A percentile compares a stretch with the other conserved stretches of the same genome.
Conservation (phyloP, 2,329 filamentous ascomycete species). For the Xylariales sp. region DNA sequence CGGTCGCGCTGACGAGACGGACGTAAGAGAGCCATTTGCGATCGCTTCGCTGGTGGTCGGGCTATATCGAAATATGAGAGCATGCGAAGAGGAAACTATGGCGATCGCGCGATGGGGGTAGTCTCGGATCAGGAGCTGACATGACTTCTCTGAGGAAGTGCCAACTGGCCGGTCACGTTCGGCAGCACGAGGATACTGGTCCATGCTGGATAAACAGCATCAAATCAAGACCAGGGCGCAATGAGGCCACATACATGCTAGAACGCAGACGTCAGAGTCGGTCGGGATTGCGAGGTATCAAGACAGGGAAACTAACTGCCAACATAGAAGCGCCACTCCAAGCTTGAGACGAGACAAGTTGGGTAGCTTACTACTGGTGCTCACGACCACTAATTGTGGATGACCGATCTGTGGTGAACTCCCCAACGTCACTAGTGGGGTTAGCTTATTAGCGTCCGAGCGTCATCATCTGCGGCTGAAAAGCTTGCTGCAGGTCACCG, state of each 20-base stretch:
- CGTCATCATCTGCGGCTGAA: not conserved
- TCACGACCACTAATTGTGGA: no score
- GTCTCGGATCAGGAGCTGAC: slow-evolving; percentile 81
- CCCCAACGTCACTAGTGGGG: slow-evolving; percentile 7
- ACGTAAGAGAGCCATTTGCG: slow-evolving; percentile 54
- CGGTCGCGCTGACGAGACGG: slow-evolving; percentile 41
- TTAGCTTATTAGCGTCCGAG: not conserved
- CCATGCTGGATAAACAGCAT: slow-evolving; percentile 8
- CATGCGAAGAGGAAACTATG: slow-evolving; percentile 73
- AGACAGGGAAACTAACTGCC: no score
- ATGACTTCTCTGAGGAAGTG: slow-evolving; percentile 49
- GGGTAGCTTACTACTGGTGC: no score
- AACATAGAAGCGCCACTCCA: no score
- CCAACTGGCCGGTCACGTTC: slow-evolving; percentile 8
- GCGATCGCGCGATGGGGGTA: slow-evolving; percentile 84
- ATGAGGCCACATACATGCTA: not conserved
- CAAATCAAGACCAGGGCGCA: not conserved
- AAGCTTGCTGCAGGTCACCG: no score
- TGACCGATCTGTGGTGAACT: no score
- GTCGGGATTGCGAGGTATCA: no score
- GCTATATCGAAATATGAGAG: slow-evolving; percentile 80
- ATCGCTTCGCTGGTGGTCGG: slow-evolving; percentile 56
- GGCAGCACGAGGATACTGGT: slow-evolving; percentile 10
- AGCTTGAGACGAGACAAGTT: no score
- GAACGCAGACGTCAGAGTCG: no score